Conservation (phyloP, 2,329 filamentous ascomycete genomes). For the Pestalotiopsis sp. region DNA sequence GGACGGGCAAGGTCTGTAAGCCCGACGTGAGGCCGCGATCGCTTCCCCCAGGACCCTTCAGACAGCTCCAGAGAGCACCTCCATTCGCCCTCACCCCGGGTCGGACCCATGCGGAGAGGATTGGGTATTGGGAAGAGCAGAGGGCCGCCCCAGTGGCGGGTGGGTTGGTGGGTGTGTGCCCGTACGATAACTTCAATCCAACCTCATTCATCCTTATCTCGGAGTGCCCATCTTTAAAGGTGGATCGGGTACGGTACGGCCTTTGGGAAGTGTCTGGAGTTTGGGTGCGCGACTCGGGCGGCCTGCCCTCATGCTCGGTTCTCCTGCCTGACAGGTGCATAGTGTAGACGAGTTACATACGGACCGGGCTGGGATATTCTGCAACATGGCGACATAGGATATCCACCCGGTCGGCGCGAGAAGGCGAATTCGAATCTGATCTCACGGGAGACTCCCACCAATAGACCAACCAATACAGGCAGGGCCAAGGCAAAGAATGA, state of each 20-base stretch:
- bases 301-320: background rate
- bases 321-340: slow-evolving; percentile 5
- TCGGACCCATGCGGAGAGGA: background rate
- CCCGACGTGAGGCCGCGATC: slow-evolving; percentile 4
- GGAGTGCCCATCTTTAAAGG: slow-evolving; percentile 8
- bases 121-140: background rate
- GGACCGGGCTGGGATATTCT: background rate
- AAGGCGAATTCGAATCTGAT: background rate
- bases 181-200: slow-evolving; percentile 6
- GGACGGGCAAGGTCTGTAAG: slow-evolving; percentile 1
- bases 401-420: background rate
- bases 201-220: slow-evolving; percentile 9
- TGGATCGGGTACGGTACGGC: background rate
- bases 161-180: background rate
- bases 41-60: slow-evolving; percentile 2
- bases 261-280: too few relatives aligned
- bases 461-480: background rate
- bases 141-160: background rate
- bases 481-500: background rate
- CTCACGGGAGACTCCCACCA: background rate
- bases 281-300: background rate
- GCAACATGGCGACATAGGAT: background rate
- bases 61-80: background rate
- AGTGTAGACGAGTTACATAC: background rate
- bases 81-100: background rate